These are phyloP conservation scores for Serpula lacrymans DNA, from an alignment of 768 basidiomycete genomes.

Conservation along the genomic window DNA sequence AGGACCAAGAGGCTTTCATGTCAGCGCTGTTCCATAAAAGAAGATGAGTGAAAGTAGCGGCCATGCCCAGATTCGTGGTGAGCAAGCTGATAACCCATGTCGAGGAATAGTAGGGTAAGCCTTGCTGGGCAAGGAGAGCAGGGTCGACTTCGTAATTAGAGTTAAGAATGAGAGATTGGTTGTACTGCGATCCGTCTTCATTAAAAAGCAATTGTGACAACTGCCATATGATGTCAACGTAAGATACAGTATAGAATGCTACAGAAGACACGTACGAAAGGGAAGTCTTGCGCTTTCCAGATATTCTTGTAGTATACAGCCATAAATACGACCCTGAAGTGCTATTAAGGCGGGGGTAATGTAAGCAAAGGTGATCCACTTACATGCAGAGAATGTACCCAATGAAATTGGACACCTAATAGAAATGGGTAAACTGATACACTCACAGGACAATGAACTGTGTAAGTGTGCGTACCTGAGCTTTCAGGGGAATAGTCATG, in stretches of 20 bases:
- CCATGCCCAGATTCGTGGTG: constrained; percentile 43
- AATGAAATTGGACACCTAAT: constrained; percentile 40
- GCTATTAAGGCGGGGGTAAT: constrained; percentile 1
- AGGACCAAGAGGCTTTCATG: constrained; percentile 37
- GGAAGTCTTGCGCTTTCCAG: constrained; percentile 55
- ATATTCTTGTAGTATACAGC: constrained; percentile 37
- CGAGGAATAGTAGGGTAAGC: constrained; percentile 37
- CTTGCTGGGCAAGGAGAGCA: constrained; percentile 36
- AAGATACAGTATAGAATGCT: constrained; percentile 3
- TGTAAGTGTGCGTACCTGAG: constrained; percentile 26
- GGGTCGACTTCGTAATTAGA: constrained; percentile 39
- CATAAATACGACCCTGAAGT: constrained; percentile 17
- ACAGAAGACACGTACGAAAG: constrained; percentile 35
- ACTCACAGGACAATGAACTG: no score
- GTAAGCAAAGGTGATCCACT: constrained; percentile 1
- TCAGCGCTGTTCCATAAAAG: constrained; percentile 45
- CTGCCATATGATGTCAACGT: constrained; percentile 12
- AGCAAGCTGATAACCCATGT: constrained; percentile 46
- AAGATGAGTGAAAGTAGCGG: constrained; percentile 46
- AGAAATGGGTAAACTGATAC: not conserved
- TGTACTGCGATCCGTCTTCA: constrained; percentile 44
- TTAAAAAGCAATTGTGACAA: constrained; percentile 40
- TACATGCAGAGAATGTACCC: constrained; percentile 51
- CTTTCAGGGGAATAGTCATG: constrained; percentile 48
- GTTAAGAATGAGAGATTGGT: constrained; percentile 45